A percentile compares a stretch with the other conserved stretches of the same genome.
Conservation (phyloP, 805 yeast species). For the Kodamaea jinghongensis region DNA sequence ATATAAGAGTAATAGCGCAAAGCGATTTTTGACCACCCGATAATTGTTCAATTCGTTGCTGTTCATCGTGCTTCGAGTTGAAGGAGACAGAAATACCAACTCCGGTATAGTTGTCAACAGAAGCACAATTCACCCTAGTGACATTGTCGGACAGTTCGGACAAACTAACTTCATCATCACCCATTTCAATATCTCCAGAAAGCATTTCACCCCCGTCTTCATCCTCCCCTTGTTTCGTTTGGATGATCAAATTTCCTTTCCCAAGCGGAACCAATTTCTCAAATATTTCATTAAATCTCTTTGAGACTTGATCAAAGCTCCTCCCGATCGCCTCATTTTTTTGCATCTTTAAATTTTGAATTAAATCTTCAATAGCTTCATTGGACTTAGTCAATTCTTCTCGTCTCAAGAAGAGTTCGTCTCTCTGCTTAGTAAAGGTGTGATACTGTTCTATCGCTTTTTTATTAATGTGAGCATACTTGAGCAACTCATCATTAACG, state of each 20-base stretch:
- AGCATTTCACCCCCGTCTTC: conserved; percentile 10
- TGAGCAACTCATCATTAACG: conserved; percentile 55
- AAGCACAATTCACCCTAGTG: neutral
- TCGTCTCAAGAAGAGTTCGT: conserved; percentile 61
- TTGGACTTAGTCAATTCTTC: conserved; percentile 68
- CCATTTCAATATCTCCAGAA: conserved; percentile 13
- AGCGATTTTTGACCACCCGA: conserved; percentile 97
- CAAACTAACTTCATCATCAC: conserved; percentile 12
- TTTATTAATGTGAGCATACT: conserved; percentile 77
- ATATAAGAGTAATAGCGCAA: conserved; percentile 91
- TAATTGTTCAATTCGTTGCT: conserved; percentile 81
- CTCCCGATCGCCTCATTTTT: conserved; percentile 79
- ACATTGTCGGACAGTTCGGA: neutral
- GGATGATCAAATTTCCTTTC: conserved; percentile 69
- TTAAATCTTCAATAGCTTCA: conserved; percentile 68
- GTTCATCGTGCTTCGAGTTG: conserved; percentile 82
- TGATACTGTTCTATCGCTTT: conserved; percentile 84
- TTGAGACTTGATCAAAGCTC: conserved; percentile 74
- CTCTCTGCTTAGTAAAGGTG: conserved; percentile 70
- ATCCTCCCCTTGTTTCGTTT: conserved; percentile 27
- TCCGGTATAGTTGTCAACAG: conserved; percentile 66
- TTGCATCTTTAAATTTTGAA: conserved; percentile 65
- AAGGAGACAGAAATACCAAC: conserved; percentile 86
- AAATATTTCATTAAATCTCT: conserved; percentile 71
- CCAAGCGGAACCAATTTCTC: conserved; percentile 83